Percentiles rank a stretch among this genome's conserved stretches.
Evolutionary conservation across 257 asterid species (phyloP).

Genomic region (Solanum etuberosum): DNA sequence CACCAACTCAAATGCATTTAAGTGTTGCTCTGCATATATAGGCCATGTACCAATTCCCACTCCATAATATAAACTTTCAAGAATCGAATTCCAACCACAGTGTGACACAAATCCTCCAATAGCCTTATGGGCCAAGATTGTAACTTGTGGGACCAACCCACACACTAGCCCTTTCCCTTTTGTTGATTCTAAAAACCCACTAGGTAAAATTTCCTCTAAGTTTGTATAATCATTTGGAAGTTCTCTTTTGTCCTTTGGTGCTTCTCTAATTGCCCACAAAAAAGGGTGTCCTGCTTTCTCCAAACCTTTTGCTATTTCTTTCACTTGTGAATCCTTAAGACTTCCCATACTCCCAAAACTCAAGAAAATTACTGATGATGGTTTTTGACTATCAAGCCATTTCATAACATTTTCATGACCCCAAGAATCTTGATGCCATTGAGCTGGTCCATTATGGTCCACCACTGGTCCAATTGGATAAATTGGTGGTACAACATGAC

Average conservation of each 20-base stretch:
- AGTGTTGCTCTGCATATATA: slow-evolving; percentile 11
- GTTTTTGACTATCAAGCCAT: slow-evolving; percentile 5
- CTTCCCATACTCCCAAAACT: slow-evolving; percentile 10
- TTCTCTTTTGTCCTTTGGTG: not conserved
- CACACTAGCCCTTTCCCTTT: not conserved
- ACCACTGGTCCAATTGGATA: slow-evolving; percentile 9
- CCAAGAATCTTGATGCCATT: not conserved
- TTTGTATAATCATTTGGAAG: not conserved
- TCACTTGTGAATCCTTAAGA: not conserved
- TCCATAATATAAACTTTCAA: slow-evolving; percentile 4
- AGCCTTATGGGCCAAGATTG: slow-evolving; percentile 5
- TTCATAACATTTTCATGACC: slow-evolving; percentile 2
- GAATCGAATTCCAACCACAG: slow-evolving; percentile 12
- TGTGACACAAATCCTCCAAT: slow-evolving; percentile 15
- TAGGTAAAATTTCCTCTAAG: not conserved
- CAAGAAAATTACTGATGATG: slow-evolving; percentile 2
- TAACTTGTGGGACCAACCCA: slow-evolving; percentile 15
- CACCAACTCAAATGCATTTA: slow-evolving; percentile 14
- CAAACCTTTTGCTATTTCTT: not conserved
- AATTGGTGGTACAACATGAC: not conserved
- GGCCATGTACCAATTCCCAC: slow-evolving; percentile 15
- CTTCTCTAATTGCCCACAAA: slow-evolving; percentile 8
- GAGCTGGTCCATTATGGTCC: slow-evolving; percentile 2
- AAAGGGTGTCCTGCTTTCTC: slow-evolving; percentile 2
- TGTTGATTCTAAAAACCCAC: not conserved